Evolutionary conservation across 768 basidiomycete genomes (phyloP).

Genomic region (Cystofilobasidium capitatum): DNA sequence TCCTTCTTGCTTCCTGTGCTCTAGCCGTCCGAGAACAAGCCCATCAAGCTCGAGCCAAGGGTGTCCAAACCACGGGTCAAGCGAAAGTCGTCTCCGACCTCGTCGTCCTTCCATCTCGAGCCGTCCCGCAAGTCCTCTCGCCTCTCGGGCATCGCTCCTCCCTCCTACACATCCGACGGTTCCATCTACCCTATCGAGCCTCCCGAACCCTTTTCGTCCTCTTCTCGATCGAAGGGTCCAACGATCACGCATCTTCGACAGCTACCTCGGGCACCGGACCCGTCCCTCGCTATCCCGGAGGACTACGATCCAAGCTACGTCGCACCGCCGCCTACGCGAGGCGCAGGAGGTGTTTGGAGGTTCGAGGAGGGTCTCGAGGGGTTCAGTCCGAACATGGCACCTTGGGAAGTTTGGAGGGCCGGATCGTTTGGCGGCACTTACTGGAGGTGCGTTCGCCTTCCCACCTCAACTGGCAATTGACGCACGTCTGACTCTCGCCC

Average conservation of each 20-base stretch:
- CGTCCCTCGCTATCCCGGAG: background rate
- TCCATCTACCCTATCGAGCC: background rate
- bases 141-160: constrained; percentile 6
- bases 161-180: constrained; percentile 1
- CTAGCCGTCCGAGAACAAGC: background rate
- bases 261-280: constrained; percentile 1
- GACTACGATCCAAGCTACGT: constrained; percentile 9
- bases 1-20: no score
- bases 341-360: background rate
- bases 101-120: background rate
- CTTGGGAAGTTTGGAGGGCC: constrained; percentile 17
- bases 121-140: constrained; percentile 17
- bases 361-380: constrained; percentile 25
- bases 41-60: background rate
- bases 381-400: constrained; percentile 23
- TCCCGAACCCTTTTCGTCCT: background rate
- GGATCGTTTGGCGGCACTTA: constrained; percentile 20
- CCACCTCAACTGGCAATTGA: no score
- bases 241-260: background rate
- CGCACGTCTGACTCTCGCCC: background rate
- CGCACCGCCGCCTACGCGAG: constrained; percentile 5
- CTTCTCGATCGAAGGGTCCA: background rate
- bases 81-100: background rate
- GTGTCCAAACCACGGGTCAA: background rate
- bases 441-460: constrained; percentile 6